phyloP scores from a whole-genome alignment of 1,284 basidiomycete species.

The Quambalaria eucalypti region DNA sequence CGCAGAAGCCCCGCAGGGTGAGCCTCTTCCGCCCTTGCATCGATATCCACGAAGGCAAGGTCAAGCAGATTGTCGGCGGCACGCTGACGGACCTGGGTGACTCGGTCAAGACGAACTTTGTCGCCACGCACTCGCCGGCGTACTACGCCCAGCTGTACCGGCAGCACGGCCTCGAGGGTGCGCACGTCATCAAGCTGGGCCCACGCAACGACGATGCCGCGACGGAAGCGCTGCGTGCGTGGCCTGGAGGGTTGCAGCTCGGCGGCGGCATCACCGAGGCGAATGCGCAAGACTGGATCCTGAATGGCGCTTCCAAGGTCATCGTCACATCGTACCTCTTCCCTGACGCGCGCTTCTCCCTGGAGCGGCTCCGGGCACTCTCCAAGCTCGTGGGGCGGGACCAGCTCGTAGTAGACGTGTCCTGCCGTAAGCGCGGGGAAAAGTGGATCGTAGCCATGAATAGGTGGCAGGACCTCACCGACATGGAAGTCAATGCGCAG shows the following conservation, averaged over 20 bases:
- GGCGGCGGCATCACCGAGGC: slow-evolving; percentile 80
- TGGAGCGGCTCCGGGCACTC: slow-evolving; percentile 62
- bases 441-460: slow-evolving; percentile 97
- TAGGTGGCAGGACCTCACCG: slow-evolving; percentile 93
- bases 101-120: slow-evolving; percentile 74
- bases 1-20: background rate
- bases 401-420: slow-evolving; percentile 87
- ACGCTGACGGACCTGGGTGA: slow-evolving; percentile 56
- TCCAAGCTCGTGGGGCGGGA: slow-evolving; percentile 68
- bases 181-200: slow-evolving; percentile 95
- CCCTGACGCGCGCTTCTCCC: slow-evolving; percentile 67
- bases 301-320: slow-evolving; percentile 85
- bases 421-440: slow-evolving; percentile 69
- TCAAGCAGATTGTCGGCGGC: slow-evolving; percentile 97
- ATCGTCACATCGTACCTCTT: slow-evolving; percentile 97
- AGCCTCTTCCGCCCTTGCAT: slow-evolving; percentile 82
- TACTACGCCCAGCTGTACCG: slow-evolving; percentile 76
- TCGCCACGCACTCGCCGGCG: slow-evolving; percentile 70
- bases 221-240: slow-evolving; percentile 66
- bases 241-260: slow-evolving; percentile 76
- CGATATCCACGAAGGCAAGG: slow-evolving; percentile 67
- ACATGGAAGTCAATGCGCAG: slow-evolving; percentile 68
- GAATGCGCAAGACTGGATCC: slow-evolving; percentile 78
- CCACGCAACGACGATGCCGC: slow-evolving; percentile 78
- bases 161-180: slow-evolving; percentile 63